Base-by-base conservation (phyloP, 805 yeast genomes). In the Suhomyces pyralidae region DNA sequence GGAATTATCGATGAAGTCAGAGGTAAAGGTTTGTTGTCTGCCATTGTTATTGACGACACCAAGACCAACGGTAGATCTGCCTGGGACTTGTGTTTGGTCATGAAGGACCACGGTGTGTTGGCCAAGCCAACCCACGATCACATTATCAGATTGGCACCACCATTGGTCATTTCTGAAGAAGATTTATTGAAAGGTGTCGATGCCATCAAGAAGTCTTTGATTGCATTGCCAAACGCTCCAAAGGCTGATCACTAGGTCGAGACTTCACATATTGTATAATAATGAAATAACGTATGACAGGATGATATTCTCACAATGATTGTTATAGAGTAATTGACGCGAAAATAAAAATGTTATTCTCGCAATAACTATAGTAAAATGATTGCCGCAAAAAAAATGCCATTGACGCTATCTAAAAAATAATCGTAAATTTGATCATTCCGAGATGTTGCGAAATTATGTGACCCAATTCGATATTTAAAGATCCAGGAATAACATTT, bases 61-160 rank as follows among this genome's bases (percentile, higher is more conserved):
- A 88, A 86, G 73, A 83, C 97, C 55, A 84, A 85, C 65, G 97
- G 97, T 55, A 84, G 92, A 70, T 79, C 94, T 26, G 97, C 98
- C 3, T 93, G 98, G 98, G 97, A 93, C 67, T 78, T 93, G 59
- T 93, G 98, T 75, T 69, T 93, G 62, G 73, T 89, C 62, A 86
- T 93, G 94, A 90, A 88, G 72, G 84, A 88, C 51, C 77, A 83
- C 55, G 98, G 98, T 54, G 87, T 93, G 14, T 78, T 92, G 64
- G 97, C 98, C 57, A 93, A 92, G 75, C 98, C 97, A 59, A 92
- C 98, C 1, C 98, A 93, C 69, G 96, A 91, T 62, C 87, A 91
- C 70, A 92, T 93, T 63, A 92, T 93, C 67, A 86, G 98, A 78
- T 79, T 93, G 68, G 97, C 98, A 9, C 98, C 98, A 53, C 97